phyloP scores from a whole-genome alignment of 345 rosid species.

The Combretum micranthum region DNA sequence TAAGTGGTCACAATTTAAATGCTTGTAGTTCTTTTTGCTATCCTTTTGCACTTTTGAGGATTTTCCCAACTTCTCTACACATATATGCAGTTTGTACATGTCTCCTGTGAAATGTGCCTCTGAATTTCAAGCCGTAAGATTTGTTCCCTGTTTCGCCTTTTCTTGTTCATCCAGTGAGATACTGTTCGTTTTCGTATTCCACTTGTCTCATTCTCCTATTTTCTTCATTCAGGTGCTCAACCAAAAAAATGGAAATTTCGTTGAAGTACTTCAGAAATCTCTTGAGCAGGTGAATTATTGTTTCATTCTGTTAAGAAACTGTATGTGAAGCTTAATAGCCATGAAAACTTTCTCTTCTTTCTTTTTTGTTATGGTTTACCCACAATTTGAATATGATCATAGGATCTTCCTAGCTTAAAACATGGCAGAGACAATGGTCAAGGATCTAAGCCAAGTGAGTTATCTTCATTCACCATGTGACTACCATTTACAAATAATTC shows the following conservation, averaged over 20 bases:
- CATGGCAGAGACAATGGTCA: constrained; percentile 17
- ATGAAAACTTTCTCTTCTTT: not conserved
- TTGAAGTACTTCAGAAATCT: constrained; percentile 32
- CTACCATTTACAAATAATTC: not conserved
- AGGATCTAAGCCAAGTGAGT: constrained; percentile 35
- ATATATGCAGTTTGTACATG: constrained; percentile 30
- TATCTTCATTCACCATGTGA: not conserved
- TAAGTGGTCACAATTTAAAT: constrained; percentile 16
- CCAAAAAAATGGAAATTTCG: constrained; percentile 25
- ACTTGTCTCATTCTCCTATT: not conserved
- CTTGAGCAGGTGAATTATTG: constrained; percentile 23
- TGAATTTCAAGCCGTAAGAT: constrained; percentile 37
- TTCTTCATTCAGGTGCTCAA: constrained; percentile 25
- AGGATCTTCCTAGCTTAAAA: constrained; percentile 22
- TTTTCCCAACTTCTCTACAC: not conserved
- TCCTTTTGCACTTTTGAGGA: not conserved
- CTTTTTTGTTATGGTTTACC: constrained; percentile 2
- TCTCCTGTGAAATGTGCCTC: constrained; percentile 30
- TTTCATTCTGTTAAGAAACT: no score
- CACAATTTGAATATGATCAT: constrained; percentile 15
- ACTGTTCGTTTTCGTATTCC: not conserved
- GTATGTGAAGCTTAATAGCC: no score
- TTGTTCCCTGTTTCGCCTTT: not conserved
- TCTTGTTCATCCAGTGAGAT: not conserved
- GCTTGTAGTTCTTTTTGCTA: not conserved